These are phyloP conservation scores for Kwoniella dejecticola DNA, from an alignment of 768 basidiomycete genomes.

Conservation along the genomic window DNA sequence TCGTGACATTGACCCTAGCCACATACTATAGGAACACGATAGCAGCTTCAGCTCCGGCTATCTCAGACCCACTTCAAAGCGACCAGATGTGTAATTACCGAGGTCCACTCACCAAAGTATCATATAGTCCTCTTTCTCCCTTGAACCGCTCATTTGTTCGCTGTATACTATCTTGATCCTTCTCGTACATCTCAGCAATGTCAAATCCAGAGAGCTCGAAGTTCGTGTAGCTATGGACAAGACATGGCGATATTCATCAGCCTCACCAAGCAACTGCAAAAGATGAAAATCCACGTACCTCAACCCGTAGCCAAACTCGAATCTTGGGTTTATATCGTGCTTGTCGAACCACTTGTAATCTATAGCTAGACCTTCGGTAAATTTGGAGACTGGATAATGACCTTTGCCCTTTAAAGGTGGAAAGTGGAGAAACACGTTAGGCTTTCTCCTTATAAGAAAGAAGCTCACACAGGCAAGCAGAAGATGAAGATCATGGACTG, in stretches of 20 bases:
- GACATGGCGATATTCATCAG: no score
- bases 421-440: no score
- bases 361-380: slow-evolving; percentile 51
- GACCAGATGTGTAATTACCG: no score
- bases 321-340: slow-evolving; percentile 49
- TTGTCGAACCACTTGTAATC: slow-evolving; percentile 56
- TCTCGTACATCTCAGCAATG: slow-evolving; percentile 31
- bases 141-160: slow-evolving; percentile 52
- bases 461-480: not conserved
- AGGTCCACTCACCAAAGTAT: slow-evolving; percentile 49
- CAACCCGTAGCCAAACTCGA: slow-evolving; percentile 55
- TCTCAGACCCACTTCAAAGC: no score
- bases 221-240: slow-evolving; percentile 41
- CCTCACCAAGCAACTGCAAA: not conserved
- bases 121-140: slow-evolving; percentile 51
- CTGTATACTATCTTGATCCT: slow-evolving; percentile 48
- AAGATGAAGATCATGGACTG: slow-evolving; percentile 9
- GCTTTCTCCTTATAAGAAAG: no score
- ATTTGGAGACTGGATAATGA: slow-evolving; percentile 41
- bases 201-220: slow-evolving; percentile 46
- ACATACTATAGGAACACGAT: slow-evolving; percentile 39
- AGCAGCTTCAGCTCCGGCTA: no score
- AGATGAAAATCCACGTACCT: no score
- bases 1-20: slow-evolving; percentile 51
- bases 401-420: slow-evolving; percentile 8